These are phyloP conservation scores for Leccinum variicolor DNA, from an alignment of 768 basidiomycete species.

Conservation along the genomic window DNA sequence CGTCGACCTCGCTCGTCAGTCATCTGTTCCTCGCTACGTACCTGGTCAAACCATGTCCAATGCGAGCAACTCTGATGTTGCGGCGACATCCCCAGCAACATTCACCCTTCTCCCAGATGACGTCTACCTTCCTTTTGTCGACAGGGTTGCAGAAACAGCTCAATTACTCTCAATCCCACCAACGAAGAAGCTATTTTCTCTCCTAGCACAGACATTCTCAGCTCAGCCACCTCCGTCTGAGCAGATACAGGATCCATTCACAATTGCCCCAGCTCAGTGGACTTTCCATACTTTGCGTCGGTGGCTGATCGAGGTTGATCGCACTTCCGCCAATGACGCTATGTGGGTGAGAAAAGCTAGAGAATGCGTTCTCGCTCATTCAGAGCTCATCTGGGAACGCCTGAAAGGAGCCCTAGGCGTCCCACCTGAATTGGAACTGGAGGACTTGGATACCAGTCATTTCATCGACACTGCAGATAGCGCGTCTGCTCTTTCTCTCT, in stretches of 20 bases:
- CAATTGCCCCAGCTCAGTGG: constrained; percentile 67
- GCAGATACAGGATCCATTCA: constrained; percentile 32
- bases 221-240: constrained; percentile 25
- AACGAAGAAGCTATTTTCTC: constrained; percentile 66
- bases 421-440: constrained; percentile 77
- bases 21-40: constrained; percentile 41
- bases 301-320: constrained; percentile 65
- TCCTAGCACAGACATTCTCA: constrained; percentile 70
- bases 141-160: constrained; percentile 73
- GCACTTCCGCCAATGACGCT: constrained; percentile 62
- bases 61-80: neutral
- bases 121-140: constrained; percentile 82
- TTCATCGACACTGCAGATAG: neutral
- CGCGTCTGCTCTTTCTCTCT: neutral
- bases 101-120: constrained; percentile 77
- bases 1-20: constrained; percentile 65
- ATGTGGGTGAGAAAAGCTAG: constrained; percentile 72
- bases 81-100: constrained; percentile 40
- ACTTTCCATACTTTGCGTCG: constrained; percentile 62
- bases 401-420: constrained; percentile 85
- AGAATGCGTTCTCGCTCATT: constrained; percentile 71
- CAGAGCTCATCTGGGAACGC: constrained; percentile 89
- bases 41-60: constrained; percentile 1
- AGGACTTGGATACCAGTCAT: constrained; percentile 31
- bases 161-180: constrained; percentile 62